Evolutionary conservation across 2,329 filamentous ascomycete genomes (phyloP), one percentile per base, ranked within the genome.

Genomic region (Alternaria viburni): DNA sequence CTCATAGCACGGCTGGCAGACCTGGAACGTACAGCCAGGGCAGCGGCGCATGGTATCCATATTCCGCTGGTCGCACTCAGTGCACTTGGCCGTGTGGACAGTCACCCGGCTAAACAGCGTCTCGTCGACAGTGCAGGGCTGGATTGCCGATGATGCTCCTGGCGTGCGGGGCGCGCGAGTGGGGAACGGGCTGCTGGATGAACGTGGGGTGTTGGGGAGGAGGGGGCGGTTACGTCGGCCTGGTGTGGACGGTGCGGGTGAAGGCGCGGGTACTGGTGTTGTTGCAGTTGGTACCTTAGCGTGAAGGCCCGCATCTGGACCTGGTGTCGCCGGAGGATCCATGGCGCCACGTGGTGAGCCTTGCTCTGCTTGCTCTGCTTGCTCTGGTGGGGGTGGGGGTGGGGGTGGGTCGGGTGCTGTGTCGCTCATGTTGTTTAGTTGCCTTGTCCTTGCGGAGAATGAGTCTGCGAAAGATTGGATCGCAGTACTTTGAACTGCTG

Each of bases 31-130:
- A 57, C 78, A 80, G 6, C 72, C 73, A 3, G 71, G 73, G 47
- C 78, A 80, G 19, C 77, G 75, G 3, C 70, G 67, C 71, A 80
- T 76, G 2, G 59, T 69, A 11, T 66, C 68, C 46, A 61, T 70
- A 46, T 79, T 80, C 13, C 77, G 74, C 45, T 66, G 51, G 51
- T 80, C 77, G 65, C 78, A 80, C 15, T 71, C 69, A 3, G 75
- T 74, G 54, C 78, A 80, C 55, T 80, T 80, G n/a, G 78, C 77
- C 0, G 78, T 80, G 49, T 77, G 77, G 8, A 79, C 74, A 0
- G 44, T 66, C 25, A 80, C 64, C 10, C 56, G 54, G 0, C 25
- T 57, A 57, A 77, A 73, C 61, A 73, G 54, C 15, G 67, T 21
- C 21, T 69, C 57, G 68, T 74, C 66, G 1, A 66, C 54, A 1